Base-by-base conservation (phyloP, 371 early-diverging fungal genomes). In the Coemansia sp. region DNA sequence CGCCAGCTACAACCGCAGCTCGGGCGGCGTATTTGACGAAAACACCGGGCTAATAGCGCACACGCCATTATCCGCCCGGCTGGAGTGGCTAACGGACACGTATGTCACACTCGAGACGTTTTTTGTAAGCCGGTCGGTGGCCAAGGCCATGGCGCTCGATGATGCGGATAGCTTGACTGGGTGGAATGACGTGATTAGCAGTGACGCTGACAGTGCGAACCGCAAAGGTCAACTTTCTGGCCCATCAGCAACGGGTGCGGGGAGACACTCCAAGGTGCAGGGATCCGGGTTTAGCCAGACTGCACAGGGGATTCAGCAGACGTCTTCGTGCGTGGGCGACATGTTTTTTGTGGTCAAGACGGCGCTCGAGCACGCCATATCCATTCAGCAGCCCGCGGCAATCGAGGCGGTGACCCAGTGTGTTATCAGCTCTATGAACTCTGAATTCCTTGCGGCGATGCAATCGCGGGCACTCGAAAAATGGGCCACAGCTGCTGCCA, bases 301-400 rank as follows among this genome's bases (percentile, higher is more conserved):
- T 11, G 6, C 26, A 38, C 63, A 5, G 5, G 50, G 35, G 50
- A 45, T 58, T 3, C 59, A 59, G 34, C 76, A 81, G 35, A 83
- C 84, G 5, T 93, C 95, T 0, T 91, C 89, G 3, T 89, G 91
- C 60, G 94, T 95, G 13, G 96, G 92, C 52, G 98, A 97, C 64
- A 86, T 93, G 4, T 94, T 96, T 68, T 97, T 89, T 65, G 87
- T 97, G 31, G 77, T 92, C 42, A 90, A 91, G 62, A 90, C 86
- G n/a, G 84, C 86, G 7, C 71, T 90, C 30, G 81, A 81, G 13
- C 85, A 95, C 34, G 83, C 87, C 1, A 79, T 96, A 1, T 78
- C 88, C 1, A 90, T 93, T 0, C 82, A 85, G 54, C 88, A 91
- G 54, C 79, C 87, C 10, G 36, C 45, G 9, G 74, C 75, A 0